Evolutionary conservation across 192 early-diverging fungal genomes (phyloP).

Genomic region (Podila epigama): DNA sequence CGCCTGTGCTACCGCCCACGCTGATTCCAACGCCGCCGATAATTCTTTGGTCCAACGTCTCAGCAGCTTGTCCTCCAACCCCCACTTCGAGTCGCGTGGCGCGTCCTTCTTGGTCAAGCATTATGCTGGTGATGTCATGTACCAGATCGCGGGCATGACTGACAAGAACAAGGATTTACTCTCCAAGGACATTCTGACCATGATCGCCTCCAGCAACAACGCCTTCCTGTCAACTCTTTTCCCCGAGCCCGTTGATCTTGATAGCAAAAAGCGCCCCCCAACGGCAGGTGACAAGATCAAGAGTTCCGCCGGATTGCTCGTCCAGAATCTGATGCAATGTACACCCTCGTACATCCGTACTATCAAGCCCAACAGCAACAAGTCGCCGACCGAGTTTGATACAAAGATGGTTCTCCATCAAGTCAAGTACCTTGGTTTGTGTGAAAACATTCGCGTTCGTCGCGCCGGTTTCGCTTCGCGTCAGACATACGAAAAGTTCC

Average conservation of each 20-base stretch:
- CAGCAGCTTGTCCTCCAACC: slow-evolving; percentile 68
- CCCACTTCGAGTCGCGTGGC: slow-evolving; percentile 77
- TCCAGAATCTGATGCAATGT: slow-evolving; percentile 93
- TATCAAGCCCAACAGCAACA: slow-evolving; percentile 98
- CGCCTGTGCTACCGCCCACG: slow-evolving; percentile 97
- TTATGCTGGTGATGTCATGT: slow-evolving; percentile 97
- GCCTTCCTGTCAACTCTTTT: slow-evolving; percentile 83
- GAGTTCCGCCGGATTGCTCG: slow-evolving; percentile 80
- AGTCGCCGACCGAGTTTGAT: slow-evolving; percentile 92
- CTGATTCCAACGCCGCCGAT: slow-evolving; percentile 83
- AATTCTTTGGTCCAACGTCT: slow-evolving; percentile 76
- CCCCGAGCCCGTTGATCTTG: slow-evolving; percentile 88
- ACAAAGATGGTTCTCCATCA: slow-evolving; percentile 93
- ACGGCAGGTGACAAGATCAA: slow-evolving; percentile 98
- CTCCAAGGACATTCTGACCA: slow-evolving; percentile 89
- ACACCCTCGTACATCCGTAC: slow-evolving; percentile 96
- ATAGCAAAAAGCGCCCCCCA: slow-evolving; percentile 95
- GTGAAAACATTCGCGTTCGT: slow-evolving; percentile 97
- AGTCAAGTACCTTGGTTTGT: slow-evolving; percentile 95
- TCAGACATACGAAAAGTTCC: slow-evolving; percentile 92
- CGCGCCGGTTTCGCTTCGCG: slow-evolving; percentile 98
- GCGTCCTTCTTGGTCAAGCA: slow-evolving; percentile 86
- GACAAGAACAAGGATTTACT: slow-evolving; percentile 99
- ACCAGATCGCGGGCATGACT: slow-evolving; percentile 90
- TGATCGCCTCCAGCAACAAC: slow-evolving; percentile 82